Conservation (phyloP, 768 basidiomycete species). For the Lactarius hengduanensis region DNA sequence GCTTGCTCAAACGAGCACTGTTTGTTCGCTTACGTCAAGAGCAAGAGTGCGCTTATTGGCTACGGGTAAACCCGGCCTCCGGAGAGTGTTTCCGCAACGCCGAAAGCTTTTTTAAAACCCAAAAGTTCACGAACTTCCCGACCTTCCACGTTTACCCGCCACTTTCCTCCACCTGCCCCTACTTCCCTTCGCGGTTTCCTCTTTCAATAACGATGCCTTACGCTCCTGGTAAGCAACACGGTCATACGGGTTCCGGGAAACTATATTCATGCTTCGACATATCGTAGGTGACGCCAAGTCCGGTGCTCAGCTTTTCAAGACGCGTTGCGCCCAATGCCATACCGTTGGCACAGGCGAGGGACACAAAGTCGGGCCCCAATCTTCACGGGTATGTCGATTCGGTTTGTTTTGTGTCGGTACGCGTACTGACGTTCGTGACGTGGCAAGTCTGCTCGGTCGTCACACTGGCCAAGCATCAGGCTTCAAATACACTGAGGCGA, state of each 20-base stretch:
- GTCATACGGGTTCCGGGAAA: background rate
- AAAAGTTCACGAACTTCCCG: background rate
- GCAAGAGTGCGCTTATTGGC: constrained; percentile 2
- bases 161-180: background rate
- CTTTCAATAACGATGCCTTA: constrained; percentile 41
- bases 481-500: constrained; percentile 92
- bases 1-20: too few relatives aligned
- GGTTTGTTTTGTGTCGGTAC: background rate
- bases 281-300: constrained; percentile 75
- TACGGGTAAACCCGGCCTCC: constrained; percentile 13
- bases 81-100: constrained; percentile 2
- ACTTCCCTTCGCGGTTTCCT: constrained; percentile 8
- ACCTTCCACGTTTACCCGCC: constrained; percentile 3
- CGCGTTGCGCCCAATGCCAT: constrained; percentile 93
- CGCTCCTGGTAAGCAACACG: constrained; percentile 40
- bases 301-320: constrained; percentile 96
- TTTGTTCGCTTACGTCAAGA: too few relatives aligned
- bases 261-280: background rate
- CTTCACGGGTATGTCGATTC: constrained; percentile 71
- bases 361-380: constrained; percentile 95
- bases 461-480: constrained; percentile 83
- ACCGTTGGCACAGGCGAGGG: constrained; percentile 74
- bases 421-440: constrained; percentile 18
- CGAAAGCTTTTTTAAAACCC: background rate
- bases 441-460: constrained; percentile 70